These are phyloP conservation scores for Rubia yunnanensis DNA, from an alignment of 257 asterid genomes.

Conservation along the genomic window DNA sequence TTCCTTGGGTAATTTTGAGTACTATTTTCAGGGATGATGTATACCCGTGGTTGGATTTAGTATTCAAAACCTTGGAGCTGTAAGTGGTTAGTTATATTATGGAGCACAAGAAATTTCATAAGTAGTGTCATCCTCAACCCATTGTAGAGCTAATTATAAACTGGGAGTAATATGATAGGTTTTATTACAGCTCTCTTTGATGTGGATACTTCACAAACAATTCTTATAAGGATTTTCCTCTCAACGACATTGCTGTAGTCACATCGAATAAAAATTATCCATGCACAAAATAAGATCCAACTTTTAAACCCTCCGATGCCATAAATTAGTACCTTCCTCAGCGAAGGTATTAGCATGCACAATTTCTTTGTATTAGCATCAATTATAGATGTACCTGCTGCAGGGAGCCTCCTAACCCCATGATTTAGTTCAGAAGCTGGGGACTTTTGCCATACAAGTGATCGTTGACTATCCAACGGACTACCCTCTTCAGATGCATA, in stretches of 20 bases:
- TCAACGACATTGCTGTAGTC: neutral
- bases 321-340: neutral
- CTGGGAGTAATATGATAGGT: neutral
- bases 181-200: neutral
- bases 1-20: neutral
- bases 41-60: neutral
- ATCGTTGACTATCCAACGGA: conserved; percentile 64
- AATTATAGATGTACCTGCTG: conserved; percentile 53
- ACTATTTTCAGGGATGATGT: neutral
- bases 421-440: conserved; percentile 58
- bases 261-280: neutral
- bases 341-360: neutral
- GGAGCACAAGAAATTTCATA: neutral
- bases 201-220: neutral
- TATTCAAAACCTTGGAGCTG: neutral
- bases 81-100: neutral
- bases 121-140: neutral
- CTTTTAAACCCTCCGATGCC: neutral
- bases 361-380: conserved; percentile 9
- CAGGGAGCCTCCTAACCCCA: conserved; percentile 33
- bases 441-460: conserved; percentile 61
- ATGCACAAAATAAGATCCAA: neutral
- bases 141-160: neutral
- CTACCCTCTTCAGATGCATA: conserved; percentile 78
- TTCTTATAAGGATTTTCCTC: neutral